These are phyloP conservation scores for Apiospora kogelbergensis DNA, from an alignment of 2,329 filamentous ascomycete genomes.

Conservation along the genomic window DNA sequence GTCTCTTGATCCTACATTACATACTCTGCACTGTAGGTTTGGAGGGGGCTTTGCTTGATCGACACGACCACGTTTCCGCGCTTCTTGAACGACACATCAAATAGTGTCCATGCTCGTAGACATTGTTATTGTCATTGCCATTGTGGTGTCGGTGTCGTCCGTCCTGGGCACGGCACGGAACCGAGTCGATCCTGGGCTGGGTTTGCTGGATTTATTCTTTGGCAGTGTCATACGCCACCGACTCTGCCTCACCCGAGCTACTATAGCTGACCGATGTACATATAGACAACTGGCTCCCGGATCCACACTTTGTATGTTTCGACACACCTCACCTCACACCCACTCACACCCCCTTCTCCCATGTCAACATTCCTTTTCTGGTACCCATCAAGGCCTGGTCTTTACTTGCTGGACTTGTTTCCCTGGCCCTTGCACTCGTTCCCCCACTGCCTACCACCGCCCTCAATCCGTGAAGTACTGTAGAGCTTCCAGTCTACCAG, in stretches of 20 bases:
- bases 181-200: not conserved
- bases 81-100: not conserved
- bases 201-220: not conserved
- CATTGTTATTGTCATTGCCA: not conserved
- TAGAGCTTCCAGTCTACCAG: slow-evolving; percentile 22
- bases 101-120: not conserved
- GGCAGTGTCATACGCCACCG: slow-evolving; percentile 14
- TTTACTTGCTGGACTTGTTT: slow-evolving; percentile 24
- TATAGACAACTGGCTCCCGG: slow-evolving; percentile 30
- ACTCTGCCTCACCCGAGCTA: slow-evolving; percentile 26
- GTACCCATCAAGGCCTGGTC: slow-evolving; percentile 24
- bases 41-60: slow-evolving; percentile 8
- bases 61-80: slow-evolving; percentile 3
- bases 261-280: slow-evolving; percentile 33
- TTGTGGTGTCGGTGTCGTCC: slow-evolving; percentile 18
- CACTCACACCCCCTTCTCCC: slow-evolving; percentile 27
- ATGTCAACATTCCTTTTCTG: slow-evolving; percentile 23
- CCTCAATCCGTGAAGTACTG: slow-evolving; percentile 16
- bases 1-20: not conserved
- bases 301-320: slow-evolving; percentile 31
- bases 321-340: slow-evolving; percentile 23
- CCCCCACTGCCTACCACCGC: slow-evolving; percentile 29
- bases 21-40: not conserved
- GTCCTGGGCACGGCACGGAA: slow-evolving; percentile 1
- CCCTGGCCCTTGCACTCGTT: slow-evolving; percentile 26